phyloP scores from a whole-genome alignment of 2,329 filamentous ascomycete genomes.

The Colletotrichum filicis region DNA sequence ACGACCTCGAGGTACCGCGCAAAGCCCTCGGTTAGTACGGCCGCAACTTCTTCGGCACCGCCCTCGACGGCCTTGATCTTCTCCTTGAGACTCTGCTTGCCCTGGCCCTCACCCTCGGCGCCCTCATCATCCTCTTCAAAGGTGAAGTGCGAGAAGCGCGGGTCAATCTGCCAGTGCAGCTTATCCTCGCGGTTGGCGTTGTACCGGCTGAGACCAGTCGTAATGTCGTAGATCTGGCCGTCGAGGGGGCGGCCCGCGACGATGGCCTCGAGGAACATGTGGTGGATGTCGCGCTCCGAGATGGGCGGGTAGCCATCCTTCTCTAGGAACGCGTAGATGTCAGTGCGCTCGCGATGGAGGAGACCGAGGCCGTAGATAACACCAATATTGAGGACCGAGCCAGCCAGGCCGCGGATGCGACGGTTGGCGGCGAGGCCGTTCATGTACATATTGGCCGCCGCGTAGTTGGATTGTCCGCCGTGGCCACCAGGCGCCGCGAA shows the following conservation, averaged over 20 bases:
- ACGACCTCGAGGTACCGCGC: constrained; percentile 37
- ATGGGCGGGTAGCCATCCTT: constrained; percentile 37
- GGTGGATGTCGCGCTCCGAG: constrained; percentile 44
- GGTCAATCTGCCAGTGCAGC: constrained; percentile 56
- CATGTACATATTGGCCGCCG: constrained; percentile 57
- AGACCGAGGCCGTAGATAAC: constrained; percentile 55
- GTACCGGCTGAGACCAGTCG: constrained; percentile 48
- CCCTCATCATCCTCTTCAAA: constrained; percentile 32
- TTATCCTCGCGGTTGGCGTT: constrained; percentile 41
- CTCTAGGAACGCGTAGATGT: constrained; percentile 38
- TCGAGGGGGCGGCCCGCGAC: constrained; percentile 38
- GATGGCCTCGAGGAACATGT: constrained; percentile 45
- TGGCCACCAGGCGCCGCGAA: constrained; percentile 42
- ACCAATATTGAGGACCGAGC: constrained; percentile 50
- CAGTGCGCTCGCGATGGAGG: constrained; percentile 40
- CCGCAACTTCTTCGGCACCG: constrained; percentile 37
- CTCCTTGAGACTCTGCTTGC: constrained; percentile 42
- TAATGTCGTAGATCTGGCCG: constrained; percentile 39
- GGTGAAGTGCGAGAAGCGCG: constrained; percentile 54
- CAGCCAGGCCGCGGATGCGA: constrained; percentile 49
- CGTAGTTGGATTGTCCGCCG: constrained; percentile 55
- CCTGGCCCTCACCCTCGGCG: neutral
- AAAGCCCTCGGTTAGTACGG: constrained; percentile 43
- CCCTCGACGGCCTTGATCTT: constrained; percentile 38
- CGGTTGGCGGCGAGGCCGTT: constrained; percentile 48